phyloP scores from a whole-genome alignment of 2,329 filamentous ascomycete species.

The Keithomyces neogunnii region DNA sequence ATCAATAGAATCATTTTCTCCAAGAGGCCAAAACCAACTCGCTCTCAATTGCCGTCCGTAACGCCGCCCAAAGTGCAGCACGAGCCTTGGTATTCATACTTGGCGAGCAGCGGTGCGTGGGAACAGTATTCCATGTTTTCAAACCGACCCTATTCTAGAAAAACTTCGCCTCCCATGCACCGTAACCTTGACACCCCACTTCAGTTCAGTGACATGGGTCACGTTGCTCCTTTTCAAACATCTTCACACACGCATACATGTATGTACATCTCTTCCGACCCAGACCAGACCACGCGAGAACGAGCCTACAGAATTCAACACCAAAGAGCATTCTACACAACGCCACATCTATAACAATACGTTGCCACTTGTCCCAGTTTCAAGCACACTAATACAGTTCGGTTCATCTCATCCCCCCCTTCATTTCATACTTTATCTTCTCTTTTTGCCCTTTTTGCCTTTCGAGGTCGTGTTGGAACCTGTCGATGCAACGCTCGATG shows the following conservation, averaged over 20 bases:
- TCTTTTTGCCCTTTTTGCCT: constrained; percentile 26
- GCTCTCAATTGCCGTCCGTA: too few relatives aligned
- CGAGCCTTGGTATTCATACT: too few relatives aligned
- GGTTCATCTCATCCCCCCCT: neutral
- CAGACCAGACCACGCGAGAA: neutral
- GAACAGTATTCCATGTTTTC: too few relatives aligned
- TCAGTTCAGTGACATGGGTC: too few relatives aligned
- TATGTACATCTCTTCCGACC: neutral
- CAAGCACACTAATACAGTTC: neutral
- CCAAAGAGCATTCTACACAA: constrained; percentile 7
- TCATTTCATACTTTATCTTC: constrained; percentile 16
- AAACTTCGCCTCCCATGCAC: too few relatives aligned
- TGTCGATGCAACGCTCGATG: constrained; percentile 78
- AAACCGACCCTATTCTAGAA: too few relatives aligned
- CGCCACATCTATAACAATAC: constrained; percentile 1
- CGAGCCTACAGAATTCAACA: neutral
- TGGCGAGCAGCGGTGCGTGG: too few relatives aligned
- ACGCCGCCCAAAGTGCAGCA: too few relatives aligned
- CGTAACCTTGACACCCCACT: too few relatives aligned
- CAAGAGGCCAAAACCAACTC: too few relatives aligned
- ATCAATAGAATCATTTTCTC: too few relatives aligned
- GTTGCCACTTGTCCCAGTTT: neutral
- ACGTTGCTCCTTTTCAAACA: too few relatives aligned
- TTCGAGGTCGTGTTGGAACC: constrained; percentile 47
- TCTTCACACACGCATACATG: neutral